Evolutionary conservation across 2,329 filamentous ascomycete genomes (phyloP).

Genomic region (Paraphoma chrysanthemicola): DNA sequence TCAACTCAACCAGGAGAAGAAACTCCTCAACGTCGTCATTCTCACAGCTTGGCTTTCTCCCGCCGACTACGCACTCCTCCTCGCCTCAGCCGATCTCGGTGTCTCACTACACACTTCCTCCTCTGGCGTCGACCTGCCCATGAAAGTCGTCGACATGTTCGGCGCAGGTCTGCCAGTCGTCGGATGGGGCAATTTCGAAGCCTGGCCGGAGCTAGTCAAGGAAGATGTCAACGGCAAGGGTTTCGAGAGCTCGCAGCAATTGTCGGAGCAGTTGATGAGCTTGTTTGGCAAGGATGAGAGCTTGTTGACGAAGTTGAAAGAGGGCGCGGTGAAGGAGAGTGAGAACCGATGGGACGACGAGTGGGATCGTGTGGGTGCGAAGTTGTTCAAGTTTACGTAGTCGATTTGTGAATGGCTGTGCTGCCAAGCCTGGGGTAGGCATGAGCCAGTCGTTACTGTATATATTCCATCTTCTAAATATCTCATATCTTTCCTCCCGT

Average conservation of each 20-base stretch:
- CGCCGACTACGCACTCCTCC: conserved; percentile 81
- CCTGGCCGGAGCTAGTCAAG: conserved; percentile 87
- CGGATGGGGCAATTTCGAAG: conserved; percentile 84
- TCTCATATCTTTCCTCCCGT: too few species aligned
- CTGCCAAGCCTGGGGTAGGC: too few species aligned
- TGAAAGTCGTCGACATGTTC: conserved; percentile 99
- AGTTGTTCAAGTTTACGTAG: conserved; percentile 59
- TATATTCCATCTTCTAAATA: too few species aligned
- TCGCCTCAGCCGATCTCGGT: conserved; percentile 86
- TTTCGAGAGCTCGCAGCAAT: conserved; percentile 74
- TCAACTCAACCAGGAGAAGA: conserved; percentile 65
- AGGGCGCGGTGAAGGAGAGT: conserved; percentile 77
- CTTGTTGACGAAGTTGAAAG: conserved; percentile 67
- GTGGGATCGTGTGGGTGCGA: conserved; percentile 84
- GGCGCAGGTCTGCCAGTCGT: conserved; percentile 89
- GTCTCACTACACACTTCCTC: conserved; percentile 92
- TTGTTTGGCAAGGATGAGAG: conserved; percentile 64
- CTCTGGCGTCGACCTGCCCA: conserved; percentile 93
- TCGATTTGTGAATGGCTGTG: too few species aligned
- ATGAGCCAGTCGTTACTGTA: too few species aligned
- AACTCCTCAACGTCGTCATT: conserved; percentile 74
- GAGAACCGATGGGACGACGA: conserved; percentile 86
- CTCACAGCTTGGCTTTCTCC: conserved; percentile 85
- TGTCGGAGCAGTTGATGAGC: conserved; percentile 68
- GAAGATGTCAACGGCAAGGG: conserved; percentile 87